Evolutionary conservation across 176 grass and related monocot genomes (phyloP).

Genomic region (Aegilops longissima): DNA sequence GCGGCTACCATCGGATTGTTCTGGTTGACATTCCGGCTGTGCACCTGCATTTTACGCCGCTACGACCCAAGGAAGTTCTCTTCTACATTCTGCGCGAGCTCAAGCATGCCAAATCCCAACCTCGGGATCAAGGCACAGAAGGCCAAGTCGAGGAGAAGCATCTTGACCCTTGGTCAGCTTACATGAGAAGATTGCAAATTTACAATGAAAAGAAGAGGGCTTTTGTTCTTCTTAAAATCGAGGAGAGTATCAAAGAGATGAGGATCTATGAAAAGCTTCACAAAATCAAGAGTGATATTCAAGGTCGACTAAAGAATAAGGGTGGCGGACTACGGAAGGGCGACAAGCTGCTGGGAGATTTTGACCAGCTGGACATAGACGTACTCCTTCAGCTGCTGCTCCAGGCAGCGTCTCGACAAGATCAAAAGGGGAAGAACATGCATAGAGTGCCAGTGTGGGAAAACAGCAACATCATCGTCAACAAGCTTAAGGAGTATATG

Average conservation of each 20-base stretch:
- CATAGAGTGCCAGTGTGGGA: background rate
- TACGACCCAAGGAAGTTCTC: background rate
- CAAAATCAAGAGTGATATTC: background rate
- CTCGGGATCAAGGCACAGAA: background rate
- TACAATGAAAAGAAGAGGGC: background rate
- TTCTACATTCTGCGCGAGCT: slow-evolving; percentile 3
- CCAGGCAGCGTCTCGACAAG: background rate
- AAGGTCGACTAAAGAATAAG: background rate
- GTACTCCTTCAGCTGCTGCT: background rate
- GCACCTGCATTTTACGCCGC: background rate
- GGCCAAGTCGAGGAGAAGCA: background rate
- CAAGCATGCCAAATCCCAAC: background rate
- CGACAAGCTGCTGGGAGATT: background rate
- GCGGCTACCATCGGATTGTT: background rate
- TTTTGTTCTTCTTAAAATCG: background rate
- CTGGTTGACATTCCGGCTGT: background rate
- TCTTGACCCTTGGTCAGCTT: background rate
- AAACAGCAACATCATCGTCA: background rate
- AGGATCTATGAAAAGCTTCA: background rate
- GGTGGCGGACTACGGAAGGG: background rate
- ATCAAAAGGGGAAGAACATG: background rate
- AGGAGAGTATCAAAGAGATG: background rate
- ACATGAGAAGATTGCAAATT: background rate
- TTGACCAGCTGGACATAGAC: background rate
- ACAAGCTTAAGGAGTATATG: slow-evolving; percentile 4